Base-by-base conservation (phyloP, 331 rosid genomes). In the Quercus phellos region DNA sequence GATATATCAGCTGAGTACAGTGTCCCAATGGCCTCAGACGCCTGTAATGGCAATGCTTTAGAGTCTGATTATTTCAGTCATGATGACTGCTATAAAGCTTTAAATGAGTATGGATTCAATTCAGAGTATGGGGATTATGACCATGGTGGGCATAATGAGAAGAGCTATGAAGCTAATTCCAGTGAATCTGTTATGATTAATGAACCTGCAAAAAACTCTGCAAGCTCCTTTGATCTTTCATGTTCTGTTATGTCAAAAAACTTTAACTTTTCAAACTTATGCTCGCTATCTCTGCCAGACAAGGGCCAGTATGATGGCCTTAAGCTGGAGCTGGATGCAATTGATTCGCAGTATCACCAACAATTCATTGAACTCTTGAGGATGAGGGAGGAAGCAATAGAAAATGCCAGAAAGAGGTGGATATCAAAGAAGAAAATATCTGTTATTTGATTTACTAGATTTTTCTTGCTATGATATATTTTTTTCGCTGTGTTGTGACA, bases 371-470 rank as follows among this genome's bases (percentile, higher is more conserved):
- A 85, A 63, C 94, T 94, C 60, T 35, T 75, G 85, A 90, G 69
- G 79, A 74, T 80, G 90, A 94, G 88, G 85, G 93, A 87, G 82
- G 90, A 84, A 77, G 97, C 92, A 26, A 85, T 92, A 9, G 90
- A 84, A 73, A 77, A 50, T 68, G 90, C 80, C 38, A 89, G 80
- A 58, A 91, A 81, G 90, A 90, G 80, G 87, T 90, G 97, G 96
- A 84, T 81, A 6, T 24, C 79, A 26, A 90, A 84, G 92, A 87
- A 87, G 85, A 85, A 84, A 70, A 61, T 75, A 64, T 34, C 82
- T 73, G 91, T 51, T 26, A 60, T 50, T 16, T 88, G 84, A 87
- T 53, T 38, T 75, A 24, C 51, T 29, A 27, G 71, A 54, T 73
- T 70, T 82, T 30, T 46, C 51, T 4, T 73, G 19, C 51, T 67